A percentile compares a stretch with the other conserved stretches of the same genome.
Conservation (phyloP, 1,284 basidiomycete species). For the Ustilago curta region DNA sequence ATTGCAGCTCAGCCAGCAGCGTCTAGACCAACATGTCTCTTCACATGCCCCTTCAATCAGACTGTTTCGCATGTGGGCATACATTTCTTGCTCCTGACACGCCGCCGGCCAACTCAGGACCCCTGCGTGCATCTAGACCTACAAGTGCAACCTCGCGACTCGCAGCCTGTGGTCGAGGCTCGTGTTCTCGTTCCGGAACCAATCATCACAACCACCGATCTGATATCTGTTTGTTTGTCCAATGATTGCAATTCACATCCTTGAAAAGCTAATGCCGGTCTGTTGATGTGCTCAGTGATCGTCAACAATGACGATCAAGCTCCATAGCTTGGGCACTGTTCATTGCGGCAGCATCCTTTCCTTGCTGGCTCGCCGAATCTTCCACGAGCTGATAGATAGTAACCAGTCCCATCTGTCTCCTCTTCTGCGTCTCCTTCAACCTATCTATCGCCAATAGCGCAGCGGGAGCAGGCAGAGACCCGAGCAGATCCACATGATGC, state of each 20-base stretch:
- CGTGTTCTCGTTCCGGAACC: neutral
- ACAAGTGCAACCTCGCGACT: neutral
- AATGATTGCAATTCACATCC: no score
- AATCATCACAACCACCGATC: neutral
- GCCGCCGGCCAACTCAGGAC: neutral
- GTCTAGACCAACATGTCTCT: neutral
- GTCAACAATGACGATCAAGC: neutral
- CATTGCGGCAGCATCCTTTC: neutral
- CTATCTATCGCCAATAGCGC: conserved; percentile 35
- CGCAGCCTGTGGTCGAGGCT: no score
- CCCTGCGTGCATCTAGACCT: conserved; percentile 1
- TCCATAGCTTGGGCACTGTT: neutral
- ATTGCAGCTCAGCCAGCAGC: no score
- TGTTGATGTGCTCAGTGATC: neutral
- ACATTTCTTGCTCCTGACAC: neutral
- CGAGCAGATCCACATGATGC: conserved; percentile 47
- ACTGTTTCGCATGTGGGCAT: conserved; percentile 1
- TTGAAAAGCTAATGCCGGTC: neutral
- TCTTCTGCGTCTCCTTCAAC: conserved; percentile 30
- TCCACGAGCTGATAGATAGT: conserved; percentile 48
- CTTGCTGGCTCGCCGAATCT: conserved; percentile 10
- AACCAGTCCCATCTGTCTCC: conserved; percentile 25
- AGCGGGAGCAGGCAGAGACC: conserved; percentile 38
- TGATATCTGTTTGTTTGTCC: neutral
- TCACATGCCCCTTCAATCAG: neutral